phyloP scores from a whole-genome alignment of 192 early-diverging fungal genomes.

The Coemansia sp. region DNA sequence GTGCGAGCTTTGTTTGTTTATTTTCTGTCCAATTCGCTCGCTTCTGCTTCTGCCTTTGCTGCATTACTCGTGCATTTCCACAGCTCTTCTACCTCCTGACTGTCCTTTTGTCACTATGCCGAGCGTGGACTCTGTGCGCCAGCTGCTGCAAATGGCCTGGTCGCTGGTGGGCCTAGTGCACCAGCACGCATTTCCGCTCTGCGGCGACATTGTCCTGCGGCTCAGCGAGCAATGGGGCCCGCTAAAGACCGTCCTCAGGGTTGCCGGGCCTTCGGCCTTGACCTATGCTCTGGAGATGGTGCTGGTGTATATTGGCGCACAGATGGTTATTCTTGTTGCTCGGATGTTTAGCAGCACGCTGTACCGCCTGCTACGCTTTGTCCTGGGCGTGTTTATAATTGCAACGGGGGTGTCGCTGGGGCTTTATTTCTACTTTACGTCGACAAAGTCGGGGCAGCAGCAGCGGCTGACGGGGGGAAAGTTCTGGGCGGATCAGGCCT shows the following conservation, averaged over 20 bases:
- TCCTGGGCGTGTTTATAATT: constrained; percentile 8
- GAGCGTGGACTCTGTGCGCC: constrained; percentile 22
- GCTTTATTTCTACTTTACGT: constrained; percentile 31
- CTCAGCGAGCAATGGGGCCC: constrained; percentile 25
- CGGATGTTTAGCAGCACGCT: constrained; percentile 36
- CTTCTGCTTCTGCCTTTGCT: not conserved
- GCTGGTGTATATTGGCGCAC: constrained; percentile 7
- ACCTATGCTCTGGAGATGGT: constrained; percentile 17
- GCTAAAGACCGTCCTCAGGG: constrained; percentile 8
- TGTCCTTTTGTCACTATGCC: constrained; percentile 6
- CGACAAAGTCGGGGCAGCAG: constrained; percentile 8
- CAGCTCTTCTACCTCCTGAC: not conserved
- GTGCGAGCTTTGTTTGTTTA: not conserved
- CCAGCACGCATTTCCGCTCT: constrained; percentile 17
- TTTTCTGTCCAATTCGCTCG: not conserved
- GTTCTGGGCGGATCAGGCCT: constrained; percentile 31
- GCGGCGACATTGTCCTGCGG: constrained; percentile 9
- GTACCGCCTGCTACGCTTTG: constrained; percentile 23
- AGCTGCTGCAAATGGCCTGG: constrained; percentile 1
- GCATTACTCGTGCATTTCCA: not conserved
- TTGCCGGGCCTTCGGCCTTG: constrained; percentile 10
- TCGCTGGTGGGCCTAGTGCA: constrained; percentile 11
- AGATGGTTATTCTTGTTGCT: constrained; percentile 4
- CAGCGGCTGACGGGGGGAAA: not conserved
- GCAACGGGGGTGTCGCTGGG: constrained; percentile 13